A percentile compares a stretch with the other conserved stretches of the same genome.
Conservation (phyloP, 306 rosid genomes). For the Glycine soja region DNA sequence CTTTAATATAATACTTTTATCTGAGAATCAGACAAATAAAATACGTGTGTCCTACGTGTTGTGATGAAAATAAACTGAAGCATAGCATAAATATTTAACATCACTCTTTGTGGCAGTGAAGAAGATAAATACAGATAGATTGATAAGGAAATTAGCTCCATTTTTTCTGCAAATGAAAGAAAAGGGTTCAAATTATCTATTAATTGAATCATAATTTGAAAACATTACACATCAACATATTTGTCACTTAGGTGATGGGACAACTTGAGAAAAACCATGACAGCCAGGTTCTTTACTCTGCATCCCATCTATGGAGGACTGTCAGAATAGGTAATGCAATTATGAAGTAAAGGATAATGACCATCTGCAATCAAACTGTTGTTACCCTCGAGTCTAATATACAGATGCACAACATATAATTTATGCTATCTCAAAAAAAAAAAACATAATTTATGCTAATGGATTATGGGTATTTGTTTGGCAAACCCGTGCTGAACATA, state of each 20-base stretch:
- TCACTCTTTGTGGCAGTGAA: neutral
- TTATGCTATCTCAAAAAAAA: no score
- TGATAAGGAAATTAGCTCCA: neutral
- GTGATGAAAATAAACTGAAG: neutral
- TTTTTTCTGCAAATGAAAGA: neutral
- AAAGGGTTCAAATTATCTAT: neutral
- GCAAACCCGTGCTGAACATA: constrained; percentile 1
- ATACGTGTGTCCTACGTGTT: neutral
- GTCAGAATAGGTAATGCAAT: neutral
- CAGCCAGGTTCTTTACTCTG: no score
- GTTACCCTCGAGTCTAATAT: constrained; percentile 13
- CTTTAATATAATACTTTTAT: no score
- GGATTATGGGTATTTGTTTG: constrained; percentile 19
- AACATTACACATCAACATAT: neutral
- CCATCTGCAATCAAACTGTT: neutral
- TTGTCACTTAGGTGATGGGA: neutral
- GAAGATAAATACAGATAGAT: neutral
- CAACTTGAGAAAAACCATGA: constrained; percentile 48
- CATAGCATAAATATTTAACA: neutral
- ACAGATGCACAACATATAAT: neutral
- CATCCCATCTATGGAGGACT: neutral
- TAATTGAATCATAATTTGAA: neutral
- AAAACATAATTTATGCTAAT: neutral
- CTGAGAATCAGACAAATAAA: no score
- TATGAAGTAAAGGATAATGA: neutral